These are phyloP conservation scores for Naganishia vishniacii DNA, from an alignment of 768 basidiomycete species.

Conservation along the genomic window DNA sequence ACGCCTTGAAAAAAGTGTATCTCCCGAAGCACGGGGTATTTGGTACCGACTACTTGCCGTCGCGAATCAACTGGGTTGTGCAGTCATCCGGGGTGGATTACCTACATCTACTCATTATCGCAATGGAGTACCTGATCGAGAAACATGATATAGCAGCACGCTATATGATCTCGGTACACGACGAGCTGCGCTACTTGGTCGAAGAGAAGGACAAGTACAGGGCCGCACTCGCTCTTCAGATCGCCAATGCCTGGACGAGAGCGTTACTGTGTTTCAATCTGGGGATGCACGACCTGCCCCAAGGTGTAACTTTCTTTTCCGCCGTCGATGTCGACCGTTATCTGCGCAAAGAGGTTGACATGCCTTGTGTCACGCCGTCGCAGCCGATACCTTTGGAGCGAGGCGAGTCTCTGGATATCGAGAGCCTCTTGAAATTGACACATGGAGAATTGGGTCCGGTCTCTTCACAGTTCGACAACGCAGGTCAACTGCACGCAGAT, in stretches of 20 bases:
- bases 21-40: constrained; percentile 59
- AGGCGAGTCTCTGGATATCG: constrained; percentile 80
- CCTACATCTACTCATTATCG: constrained; percentile 88
- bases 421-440: constrained; percentile 61
- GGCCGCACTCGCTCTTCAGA: constrained; percentile 83
- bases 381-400: constrained; percentile 74
- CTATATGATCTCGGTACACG: constrained; percentile 94
- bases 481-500: not conserved
- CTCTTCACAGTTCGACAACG: not conserved
- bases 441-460: constrained; percentile 51
- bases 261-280: constrained; percentile 81
- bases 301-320: constrained; percentile 94
- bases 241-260: constrained; percentile 93
- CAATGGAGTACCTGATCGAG: constrained; percentile 79
- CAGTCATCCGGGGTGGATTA: constrained; percentile 98
- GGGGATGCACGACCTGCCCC: constrained; percentile 94
- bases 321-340: constrained; percentile 89
- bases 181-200: constrained; percentile 91
- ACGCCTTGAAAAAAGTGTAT: constrained; percentile 83
- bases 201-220: constrained; percentile 82
- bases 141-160: constrained; percentile 81
- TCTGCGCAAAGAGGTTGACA: constrained; percentile 89
- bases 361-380: constrained; percentile 91
- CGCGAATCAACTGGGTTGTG: constrained; percentile 98
- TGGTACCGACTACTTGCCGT: constrained; percentile 84